Base-by-base conservation (phyloP, 129 eudicot genomes). In the Centella asiatica region DNA sequence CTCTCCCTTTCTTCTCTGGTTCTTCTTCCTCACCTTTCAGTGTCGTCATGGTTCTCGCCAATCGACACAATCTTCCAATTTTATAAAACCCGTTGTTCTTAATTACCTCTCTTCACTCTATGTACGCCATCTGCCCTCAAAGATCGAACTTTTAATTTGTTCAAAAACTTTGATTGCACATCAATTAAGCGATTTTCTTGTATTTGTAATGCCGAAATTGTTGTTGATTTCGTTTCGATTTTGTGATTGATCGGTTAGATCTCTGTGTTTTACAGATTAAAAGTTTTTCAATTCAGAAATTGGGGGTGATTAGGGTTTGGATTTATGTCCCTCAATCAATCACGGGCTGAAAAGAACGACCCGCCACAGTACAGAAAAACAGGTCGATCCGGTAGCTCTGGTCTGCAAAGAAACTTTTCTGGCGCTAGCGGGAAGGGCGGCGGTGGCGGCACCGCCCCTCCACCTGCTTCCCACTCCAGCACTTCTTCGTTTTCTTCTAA, bases 241-340 rank as follows among this genome's bases (percentile, higher is more conserved):
- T 79, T 48, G 67, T 67, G 52, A 36, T 29, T 79, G 32, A 23
- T 65, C 44, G 57, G 25, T 17, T 58, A 47, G 69, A 65, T 65
- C 69, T 17, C 13, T 64, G 2, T 64, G 1, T 49, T 19, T 17
- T 65, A 19, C 32, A 65, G 59, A 32, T 37, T 34, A 37, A 20
- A n/a, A 17, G 20, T 23, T 18, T 20, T 34, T 39, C 22, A 48
- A 25, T 47, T 13, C 5, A 2, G 36, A 37, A 45, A 58, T 45
- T 65, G 12, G 6, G 4, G 6, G 72, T 57, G 55, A 29, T 70
- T 58, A 70, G 77, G 76, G 71, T 67, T 60, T 64, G 84, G 46
- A 84, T 87, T 52, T 87, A 93, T 93, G 99, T 84, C 95, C 96
- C 71, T 63, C 70, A 93, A 82, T 87, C 99, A 82, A 87, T 77